phyloP scores from a whole-genome alignment of 176 grass and related monocot species.

The bread wheat (Triticum aestivum) region DNA sequence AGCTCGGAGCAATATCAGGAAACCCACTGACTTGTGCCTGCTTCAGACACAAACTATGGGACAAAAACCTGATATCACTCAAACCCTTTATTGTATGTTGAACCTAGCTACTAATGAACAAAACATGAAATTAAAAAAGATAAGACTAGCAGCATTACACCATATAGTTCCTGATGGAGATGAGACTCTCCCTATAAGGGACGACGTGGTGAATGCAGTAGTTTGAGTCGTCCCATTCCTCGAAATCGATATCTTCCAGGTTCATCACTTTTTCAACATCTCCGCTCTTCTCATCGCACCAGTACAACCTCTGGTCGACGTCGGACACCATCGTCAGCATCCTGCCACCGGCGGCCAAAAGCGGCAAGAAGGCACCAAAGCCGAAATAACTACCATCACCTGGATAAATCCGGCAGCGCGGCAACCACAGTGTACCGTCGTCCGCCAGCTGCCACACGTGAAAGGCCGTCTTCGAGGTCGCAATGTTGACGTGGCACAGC shows the following conservation, averaged over 20 bases:
- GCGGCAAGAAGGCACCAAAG: background rate
- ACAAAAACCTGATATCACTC: background rate
- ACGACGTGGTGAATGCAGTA: background rate
- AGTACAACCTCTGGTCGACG: background rate
- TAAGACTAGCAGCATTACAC: background rate
- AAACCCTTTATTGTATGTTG: background rate
- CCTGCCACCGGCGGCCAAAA: background rate
- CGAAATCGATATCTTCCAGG: background rate
- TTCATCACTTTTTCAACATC: background rate
- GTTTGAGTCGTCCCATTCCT: background rate
- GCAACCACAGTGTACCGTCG: background rate
- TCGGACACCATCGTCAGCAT: background rate
- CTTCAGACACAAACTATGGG: too few relatives aligned
- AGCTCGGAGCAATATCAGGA: too few relatives aligned
- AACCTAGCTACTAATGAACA: background rate
- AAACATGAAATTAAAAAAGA: background rate
- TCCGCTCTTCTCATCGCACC: background rate
- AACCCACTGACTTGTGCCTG: too few relatives aligned
- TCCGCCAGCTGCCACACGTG: conserved; percentile 7
- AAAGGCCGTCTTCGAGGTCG: background rate
- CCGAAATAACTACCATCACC: background rate
- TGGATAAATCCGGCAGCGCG: background rate
- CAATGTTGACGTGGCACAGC: background rate
- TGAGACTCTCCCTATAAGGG: background rate
- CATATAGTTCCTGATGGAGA: background rate